Percentiles rank a stretch among this genome's conserved stretches.
Conservation (phyloP, 257 asterid genomes). For the Lantana camara region DNA sequence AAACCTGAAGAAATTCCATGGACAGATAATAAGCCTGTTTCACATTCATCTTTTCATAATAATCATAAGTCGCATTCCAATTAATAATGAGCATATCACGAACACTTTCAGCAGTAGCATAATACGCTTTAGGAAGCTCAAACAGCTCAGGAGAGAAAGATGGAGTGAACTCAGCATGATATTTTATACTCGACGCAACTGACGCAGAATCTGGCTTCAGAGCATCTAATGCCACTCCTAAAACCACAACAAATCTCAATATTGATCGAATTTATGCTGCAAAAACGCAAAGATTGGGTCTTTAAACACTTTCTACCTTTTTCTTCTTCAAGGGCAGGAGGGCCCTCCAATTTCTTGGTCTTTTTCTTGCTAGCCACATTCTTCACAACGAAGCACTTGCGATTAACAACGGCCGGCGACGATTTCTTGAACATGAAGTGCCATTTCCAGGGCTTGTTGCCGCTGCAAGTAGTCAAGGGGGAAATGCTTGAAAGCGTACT, state of each 20-base stretch:
- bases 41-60: conserved; percentile 48
- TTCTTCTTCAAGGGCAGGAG: conserved; percentile 28
- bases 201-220: conserved; percentile 56
- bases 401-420: conserved; percentile 24
- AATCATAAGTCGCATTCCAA: conserved; percentile 64
- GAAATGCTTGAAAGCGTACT: conserved; percentile 28
- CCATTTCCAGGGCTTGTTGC: conserved; percentile 39
- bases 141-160: conserved; percentile 53
- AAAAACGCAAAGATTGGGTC: neutral
- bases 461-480: conserved; percentile 25
- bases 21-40: conserved; percentile 69
- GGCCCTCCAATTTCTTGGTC: conserved; percentile 24
- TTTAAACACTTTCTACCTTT: conserved; percentile 22
- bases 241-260: conserved; percentile 16
- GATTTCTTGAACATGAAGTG: conserved; percentile 28
- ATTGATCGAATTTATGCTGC: neutral
- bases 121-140: conserved; percentile 56
- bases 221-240: conserved; percentile 44
- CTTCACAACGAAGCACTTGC: conserved; percentile 38
- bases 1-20: conserved; percentile 76
- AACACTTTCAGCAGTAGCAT: conserved; percentile 65
- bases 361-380: conserved; percentile 53
- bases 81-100: conserved; percentile 61
- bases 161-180: conserved; percentile 68
- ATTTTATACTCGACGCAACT: conserved; percentile 55